A percentile compares a stretch with the other conserved stretches of the same genome.
Conservation (phyloP, 306 rosid species). For the Vicia sativa region DNA sequence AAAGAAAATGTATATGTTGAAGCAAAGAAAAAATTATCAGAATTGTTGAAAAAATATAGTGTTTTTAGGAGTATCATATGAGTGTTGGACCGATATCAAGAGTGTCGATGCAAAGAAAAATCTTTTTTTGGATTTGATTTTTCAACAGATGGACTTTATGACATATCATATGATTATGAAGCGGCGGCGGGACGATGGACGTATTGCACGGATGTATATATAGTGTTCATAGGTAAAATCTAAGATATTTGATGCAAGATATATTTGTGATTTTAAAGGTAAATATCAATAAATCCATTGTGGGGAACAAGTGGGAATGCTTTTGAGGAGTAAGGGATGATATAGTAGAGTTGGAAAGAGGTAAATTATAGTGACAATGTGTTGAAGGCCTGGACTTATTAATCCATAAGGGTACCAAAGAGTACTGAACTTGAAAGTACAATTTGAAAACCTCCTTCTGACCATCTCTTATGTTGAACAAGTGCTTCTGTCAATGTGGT, state of each 20-base stretch:
- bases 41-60: no score
- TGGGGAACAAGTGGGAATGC: conserved; percentile 43
- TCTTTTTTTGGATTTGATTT: no score
- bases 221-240: no score
- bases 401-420: conserved; percentile 48
- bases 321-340: conserved; percentile 42
- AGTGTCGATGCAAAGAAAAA: no score
- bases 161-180: no score
- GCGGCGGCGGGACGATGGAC: no score
- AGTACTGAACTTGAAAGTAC: conserved; percentile 58
- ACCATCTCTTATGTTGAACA: conserved; percentile 74
- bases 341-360: conserved; percentile 42
- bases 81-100: no score
- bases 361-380: conserved; percentile 46
- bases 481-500: conserved; percentile 50
- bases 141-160: no score
- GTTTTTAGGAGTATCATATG: no score
- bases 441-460: conserved; percentile 50
- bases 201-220: no score
- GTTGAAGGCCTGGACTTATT: conserved; percentile 58
- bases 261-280: not conserved
- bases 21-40: no score
- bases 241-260: not conserved
- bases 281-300: not conserved
- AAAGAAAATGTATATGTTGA: no score